Evolutionary conservation across 2,329 filamentous ascomycete species (phyloP), one percentile per base, ranked within the genome.

Genomic region (Xylaria digitata): DNA sequence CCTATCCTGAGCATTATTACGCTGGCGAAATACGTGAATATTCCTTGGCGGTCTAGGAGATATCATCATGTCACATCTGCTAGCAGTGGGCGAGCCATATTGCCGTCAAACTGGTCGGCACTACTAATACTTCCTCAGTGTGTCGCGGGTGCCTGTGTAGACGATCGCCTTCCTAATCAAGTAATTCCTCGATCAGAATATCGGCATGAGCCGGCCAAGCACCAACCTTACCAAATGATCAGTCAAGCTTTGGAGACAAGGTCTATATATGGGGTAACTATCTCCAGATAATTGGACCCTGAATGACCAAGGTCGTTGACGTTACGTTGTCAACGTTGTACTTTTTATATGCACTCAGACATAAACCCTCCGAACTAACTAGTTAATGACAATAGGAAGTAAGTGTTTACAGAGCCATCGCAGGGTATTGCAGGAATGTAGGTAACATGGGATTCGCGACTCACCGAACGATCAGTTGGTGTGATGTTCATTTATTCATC

Each of bases 81-180:
- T 42, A 56, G 63, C 55, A 60, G 50, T 58, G 67, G 60, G n/a
- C 48, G 45, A 34, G 43, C 63, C 65, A 50, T 71, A 59, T 45
- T 21, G 45, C 19, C n/a, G 63, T 56, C 43, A 45, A 59, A 61
- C 53, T 58, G 56, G 54, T 56, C 32, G 52, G 30, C 50, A 42
- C 60, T 56, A 54, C 61, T 61, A 63, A 60, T 61, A 68, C 40
- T 19, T 66, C 53, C 68, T 66, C 65, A 69, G 34, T 8, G 65
- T 63, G 68, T 74, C 73, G 59, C 73, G 72, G 72, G 67, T 72
- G 68, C 61, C 37, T 40, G 42, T 43, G 48, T 21, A 45, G 65
- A 61, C 56, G 62, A 63, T 73, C 70, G 72, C 74, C 72, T 75
- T 73, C 74, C 74, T 68, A 60, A 70, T 74, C 49, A 6, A 67